Conservation (phyloP, 2,329 filamentous ascomycete genomes). For the Talaromyces sp. region DNA sequence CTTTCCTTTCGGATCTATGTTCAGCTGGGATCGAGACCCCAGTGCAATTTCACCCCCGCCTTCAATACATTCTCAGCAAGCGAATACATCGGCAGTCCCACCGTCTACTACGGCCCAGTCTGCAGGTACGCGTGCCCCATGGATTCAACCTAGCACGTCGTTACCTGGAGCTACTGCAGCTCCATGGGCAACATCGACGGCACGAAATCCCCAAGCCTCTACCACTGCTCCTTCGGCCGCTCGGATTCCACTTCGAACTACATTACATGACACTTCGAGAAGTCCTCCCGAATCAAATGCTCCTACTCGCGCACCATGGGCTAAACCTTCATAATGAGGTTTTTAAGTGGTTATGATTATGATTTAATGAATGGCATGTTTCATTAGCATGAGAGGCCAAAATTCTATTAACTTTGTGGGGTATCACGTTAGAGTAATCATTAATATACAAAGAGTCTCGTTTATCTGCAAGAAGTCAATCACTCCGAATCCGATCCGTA, state of each 20-base stretch:
- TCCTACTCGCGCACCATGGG: slow-evolving; percentile 20
- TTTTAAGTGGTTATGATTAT: background rate
- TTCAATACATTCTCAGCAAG: slow-evolving; percentile 50
- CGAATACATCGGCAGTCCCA: slow-evolving; percentile 16
- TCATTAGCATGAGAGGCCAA: background rate
- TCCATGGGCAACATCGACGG: slow-evolving; percentile 25
- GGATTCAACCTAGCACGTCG: slow-evolving; percentile 24
- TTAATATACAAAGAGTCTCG: background rate
- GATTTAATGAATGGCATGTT: background rate
- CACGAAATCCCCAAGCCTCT: slow-evolving; percentile 11
- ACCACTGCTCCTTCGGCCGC: slow-evolving; percentile 7
- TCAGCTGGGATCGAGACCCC: slow-evolving; percentile 68
- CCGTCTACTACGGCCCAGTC: slow-evolving; percentile 20
- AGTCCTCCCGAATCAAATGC: slow-evolving; percentile 26
- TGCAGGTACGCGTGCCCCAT: slow-evolving; percentile 34
- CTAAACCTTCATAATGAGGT: slow-evolving; percentile 10
- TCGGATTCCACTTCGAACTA: slow-evolving; percentile 3
- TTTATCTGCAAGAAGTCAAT: background rate
- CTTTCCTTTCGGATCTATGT: slow-evolving; percentile 77
- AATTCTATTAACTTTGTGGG: slow-evolving; percentile 8
- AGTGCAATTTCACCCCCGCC: slow-evolving; percentile 47
- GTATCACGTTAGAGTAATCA: slow-evolving; percentile 5
- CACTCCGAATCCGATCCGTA: slow-evolving; percentile 16
- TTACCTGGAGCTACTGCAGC: slow-evolving; percentile 24
- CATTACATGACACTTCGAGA: slow-evolving; percentile 27